Evolutionary conservation across 352 stramenopile species (phyloP).

Genomic region (Globisporangium lucens): DNA sequence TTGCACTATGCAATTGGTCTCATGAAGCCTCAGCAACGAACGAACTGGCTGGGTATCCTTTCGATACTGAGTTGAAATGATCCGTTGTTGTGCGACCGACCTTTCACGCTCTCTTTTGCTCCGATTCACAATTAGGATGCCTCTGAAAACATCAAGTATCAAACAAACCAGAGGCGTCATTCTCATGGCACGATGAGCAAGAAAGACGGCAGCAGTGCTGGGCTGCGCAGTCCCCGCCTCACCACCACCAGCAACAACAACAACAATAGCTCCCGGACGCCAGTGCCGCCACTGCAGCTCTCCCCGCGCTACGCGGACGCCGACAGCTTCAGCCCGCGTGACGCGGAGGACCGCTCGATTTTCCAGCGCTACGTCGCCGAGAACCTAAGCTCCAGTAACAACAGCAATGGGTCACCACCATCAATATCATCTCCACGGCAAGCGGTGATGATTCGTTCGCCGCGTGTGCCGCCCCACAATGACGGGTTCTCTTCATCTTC

Average conservation of each 20-base stretch:
- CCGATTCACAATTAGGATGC: neutral
- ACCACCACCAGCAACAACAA: neutral
- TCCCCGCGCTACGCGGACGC: slow-evolving; percentile 12
- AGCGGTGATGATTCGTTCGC: slow-evolving; percentile 8
- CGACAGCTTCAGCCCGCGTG: neutral
- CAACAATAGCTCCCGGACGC: neutral
- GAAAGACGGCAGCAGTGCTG: slow-evolving; percentile 5
- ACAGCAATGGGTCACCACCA: neutral
- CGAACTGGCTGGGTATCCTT: neutral
- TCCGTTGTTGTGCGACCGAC: neutral
- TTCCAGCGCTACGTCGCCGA: slow-evolving; percentile 16
- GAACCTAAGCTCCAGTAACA: neutral
- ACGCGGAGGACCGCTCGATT: slow-evolving; percentile 11
- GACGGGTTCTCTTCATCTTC: neutral
- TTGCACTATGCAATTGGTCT: no score
- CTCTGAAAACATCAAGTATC: neutral
- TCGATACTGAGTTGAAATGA: neutral
- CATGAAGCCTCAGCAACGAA: neutral
- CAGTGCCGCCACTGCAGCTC: slow-evolving; percentile 10
- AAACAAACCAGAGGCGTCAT: neutral
- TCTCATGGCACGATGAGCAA: slow-evolving; percentile 10
- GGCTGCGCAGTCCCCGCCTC: slow-evolving; percentile 13
- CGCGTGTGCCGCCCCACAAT: neutral
- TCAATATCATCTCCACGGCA: neutral
- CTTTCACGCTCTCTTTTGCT: neutral